These are phyloP conservation scores for Coriolopsis trogii DNA, from an alignment of 1,284 basidiomycete species.

Conservation along the genomic window DNA sequence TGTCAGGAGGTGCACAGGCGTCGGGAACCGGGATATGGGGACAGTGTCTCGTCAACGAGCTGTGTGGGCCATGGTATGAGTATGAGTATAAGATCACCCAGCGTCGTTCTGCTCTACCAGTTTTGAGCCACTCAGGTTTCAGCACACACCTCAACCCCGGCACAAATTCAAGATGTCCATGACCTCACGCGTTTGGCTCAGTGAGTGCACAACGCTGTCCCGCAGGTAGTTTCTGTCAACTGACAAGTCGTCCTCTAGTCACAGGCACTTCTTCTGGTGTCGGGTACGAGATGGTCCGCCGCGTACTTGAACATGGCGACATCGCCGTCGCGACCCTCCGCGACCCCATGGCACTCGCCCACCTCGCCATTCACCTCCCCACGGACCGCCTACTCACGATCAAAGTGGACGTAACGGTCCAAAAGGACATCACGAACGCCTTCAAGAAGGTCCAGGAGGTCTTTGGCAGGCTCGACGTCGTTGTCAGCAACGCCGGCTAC, in stretches of 20 bases:
- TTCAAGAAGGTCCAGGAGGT: constrained; percentile 36
- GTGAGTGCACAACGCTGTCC: constrained; percentile 1
- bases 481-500: constrained; percentile 46
- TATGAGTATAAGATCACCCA: too few species aligned
- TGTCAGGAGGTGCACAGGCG: too few species aligned
- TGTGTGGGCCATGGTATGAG: too few species aligned
- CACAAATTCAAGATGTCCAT: background rate
- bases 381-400: constrained; percentile 36
- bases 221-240: background rate
- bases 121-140: too few species aligned
- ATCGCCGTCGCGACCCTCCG: constrained; percentile 37
- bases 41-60: too few species aligned
- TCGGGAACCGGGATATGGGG: too few species aligned
- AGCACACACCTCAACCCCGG: too few species aligned
- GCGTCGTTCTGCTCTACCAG: too few species aligned
- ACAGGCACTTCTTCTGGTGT: constrained; percentile 38
- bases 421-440: constrained; percentile 32
- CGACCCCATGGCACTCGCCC: constrained; percentile 28
- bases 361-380: constrained; percentile 24
- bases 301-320: constrained; percentile 32
- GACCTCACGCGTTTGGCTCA: constrained; percentile 19
- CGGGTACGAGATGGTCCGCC: constrained; percentile 29
- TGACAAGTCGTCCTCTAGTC: constrained; percentile 19
- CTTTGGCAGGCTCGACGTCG: constrained; percentile 46
- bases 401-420: constrained; percentile 42